Evolutionary conservation across 768 basidiomycete species (phyloP).

Genomic region (Thelephora aurantiotincta): DNA sequence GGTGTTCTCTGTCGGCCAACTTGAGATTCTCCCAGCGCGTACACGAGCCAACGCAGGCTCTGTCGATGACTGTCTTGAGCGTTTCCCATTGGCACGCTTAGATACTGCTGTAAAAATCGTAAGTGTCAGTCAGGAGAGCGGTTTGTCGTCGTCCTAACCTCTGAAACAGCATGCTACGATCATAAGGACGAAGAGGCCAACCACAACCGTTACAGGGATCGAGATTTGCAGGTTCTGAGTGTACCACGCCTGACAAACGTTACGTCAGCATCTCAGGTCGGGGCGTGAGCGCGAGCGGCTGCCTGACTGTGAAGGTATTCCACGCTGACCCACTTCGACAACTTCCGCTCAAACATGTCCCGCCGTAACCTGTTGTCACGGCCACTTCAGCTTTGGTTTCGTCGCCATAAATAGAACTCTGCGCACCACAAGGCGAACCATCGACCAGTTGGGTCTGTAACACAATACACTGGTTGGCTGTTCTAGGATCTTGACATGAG

Average conservation of each 20-base stretch:
- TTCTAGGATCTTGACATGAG: slow-evolving; percentile 61
- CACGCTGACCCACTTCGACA: slow-evolving; percentile 48
- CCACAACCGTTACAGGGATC: slow-evolving; percentile 67
- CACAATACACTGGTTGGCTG: slow-evolving; percentile 46
- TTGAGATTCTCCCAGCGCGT: too few relatives aligned
- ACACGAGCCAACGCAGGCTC: too few relatives aligned
- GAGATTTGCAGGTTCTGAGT: slow-evolving; percentile 62
- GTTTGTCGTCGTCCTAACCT: slow-evolving; percentile 17
- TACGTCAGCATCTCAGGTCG: background rate
- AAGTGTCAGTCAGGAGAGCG: too few relatives aligned
- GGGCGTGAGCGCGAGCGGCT: slow-evolving; percentile 1
- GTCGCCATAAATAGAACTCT: slow-evolving; percentile 4
- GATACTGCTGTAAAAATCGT: too few relatives aligned
- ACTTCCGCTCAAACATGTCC: slow-evolving; percentile 44
- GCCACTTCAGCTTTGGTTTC: slow-evolving; percentile 5
- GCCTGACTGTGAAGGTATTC: slow-evolving; percentile 43
- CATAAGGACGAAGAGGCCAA: slow-evolving; percentile 43
- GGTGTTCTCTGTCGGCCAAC: too few relatives aligned
- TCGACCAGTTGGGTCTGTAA: slow-evolving; percentile 62
- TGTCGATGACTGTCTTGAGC: too few relatives aligned
- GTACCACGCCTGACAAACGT: slow-evolving; percentile 49
- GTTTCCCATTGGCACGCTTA: too few relatives aligned
- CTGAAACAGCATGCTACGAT: slow-evolving; percentile 36
- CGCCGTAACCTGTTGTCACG: slow-evolving; percentile 44
- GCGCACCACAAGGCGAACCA: slow-evolving; percentile 72